Conservation (phyloP, 441 rosid genomes). For the Adansonia grandidieri region DNA sequence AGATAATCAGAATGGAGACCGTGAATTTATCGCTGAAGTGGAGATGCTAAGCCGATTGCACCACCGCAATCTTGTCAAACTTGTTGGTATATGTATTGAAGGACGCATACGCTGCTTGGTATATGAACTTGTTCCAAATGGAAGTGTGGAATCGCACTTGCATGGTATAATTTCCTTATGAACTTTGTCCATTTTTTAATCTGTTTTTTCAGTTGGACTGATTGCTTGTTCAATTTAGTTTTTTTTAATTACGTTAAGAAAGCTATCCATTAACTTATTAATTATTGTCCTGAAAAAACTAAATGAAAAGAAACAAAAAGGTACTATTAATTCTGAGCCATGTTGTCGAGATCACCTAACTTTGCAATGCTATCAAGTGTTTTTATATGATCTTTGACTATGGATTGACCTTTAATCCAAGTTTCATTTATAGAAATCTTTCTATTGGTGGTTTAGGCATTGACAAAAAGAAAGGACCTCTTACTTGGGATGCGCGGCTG, state of each 20-base stretch:
- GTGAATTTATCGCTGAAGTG: constrained; percentile 91
- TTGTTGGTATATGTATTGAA: constrained; percentile 92
- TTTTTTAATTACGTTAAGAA: neutral
- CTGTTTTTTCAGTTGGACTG: neutral
- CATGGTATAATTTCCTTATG: constrained; percentile 63
- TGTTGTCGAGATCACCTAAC: neutral
- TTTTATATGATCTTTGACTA: constrained; percentile 15
- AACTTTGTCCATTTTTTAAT: constrained; percentile 10
- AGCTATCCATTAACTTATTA: constrained; percentile 4
- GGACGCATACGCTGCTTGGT: constrained; percentile 81
- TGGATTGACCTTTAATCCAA: constrained; percentile 5
- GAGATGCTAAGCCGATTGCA: constrained; percentile 98
- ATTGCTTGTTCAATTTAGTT: neutral
- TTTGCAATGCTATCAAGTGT: neutral
- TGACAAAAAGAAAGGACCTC: constrained; percentile 66
- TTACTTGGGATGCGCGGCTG: constrained; percentile 95
- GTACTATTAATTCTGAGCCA: neutral
- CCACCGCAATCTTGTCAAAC: constrained; percentile 94
- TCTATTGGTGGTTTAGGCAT: constrained; percentile 44
- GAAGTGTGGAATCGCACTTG: constrained; percentile 97
- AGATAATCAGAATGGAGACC: constrained; percentile 82
- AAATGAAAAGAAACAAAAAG: neutral
- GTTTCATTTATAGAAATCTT: neutral
- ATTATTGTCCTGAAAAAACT: neutral
- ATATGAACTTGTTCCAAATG: constrained; percentile 86